These are phyloP conservation scores for Psilocybe cyanescens DNA, from an alignment of 768 basidiomycete species.

Conservation along the genomic window DNA sequence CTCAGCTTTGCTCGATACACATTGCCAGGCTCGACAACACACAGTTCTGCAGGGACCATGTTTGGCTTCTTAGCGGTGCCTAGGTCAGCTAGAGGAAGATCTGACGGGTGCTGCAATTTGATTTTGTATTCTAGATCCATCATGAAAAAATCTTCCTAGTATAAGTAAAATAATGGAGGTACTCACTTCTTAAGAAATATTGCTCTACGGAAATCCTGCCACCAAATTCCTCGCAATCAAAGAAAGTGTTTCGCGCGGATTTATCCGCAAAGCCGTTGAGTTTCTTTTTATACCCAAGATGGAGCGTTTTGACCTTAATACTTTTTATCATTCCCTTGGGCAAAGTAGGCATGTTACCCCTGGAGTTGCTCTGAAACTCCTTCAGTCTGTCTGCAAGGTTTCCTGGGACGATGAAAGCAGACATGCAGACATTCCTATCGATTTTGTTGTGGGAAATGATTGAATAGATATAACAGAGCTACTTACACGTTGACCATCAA, in stretches of 20 bases:
- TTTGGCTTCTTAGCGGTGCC: slow-evolving; percentile 33
- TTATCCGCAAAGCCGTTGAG: slow-evolving; percentile 23
- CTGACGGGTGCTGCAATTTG: slow-evolving; percentile 43
- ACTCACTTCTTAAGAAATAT: slow-evolving; percentile 66
- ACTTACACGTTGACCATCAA: slow-evolving; percentile 59
- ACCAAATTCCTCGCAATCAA: slow-evolving; percentile 37
- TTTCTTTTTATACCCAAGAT: slow-evolving; percentile 61
- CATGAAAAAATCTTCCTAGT: not conserved
- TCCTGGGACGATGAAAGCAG: slow-evolving; percentile 59
- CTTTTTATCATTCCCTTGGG: slow-evolving; percentile 52
- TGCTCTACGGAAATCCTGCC: slow-evolving; percentile 60
- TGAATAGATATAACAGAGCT: not conserved
- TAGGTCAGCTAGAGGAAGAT: slow-evolving; percentile 59
- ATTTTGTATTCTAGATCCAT: slow-evolving; percentile 56
- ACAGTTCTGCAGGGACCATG: slow-evolving; percentile 72
- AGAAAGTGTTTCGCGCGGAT: slow-evolving; percentile 26
- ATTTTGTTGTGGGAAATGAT: not conserved
- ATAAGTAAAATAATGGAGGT: not conserved
- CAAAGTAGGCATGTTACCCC: slow-evolving; percentile 47
- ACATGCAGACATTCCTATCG: slow-evolving; percentile 55
- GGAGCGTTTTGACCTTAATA: slow-evolving; percentile 59
- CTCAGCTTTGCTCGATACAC: slow-evolving; percentile 63
- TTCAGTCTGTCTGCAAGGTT: slow-evolving; percentile 64
- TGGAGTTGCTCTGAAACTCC: slow-evolving; percentile 46
- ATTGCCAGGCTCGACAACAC: slow-evolving; percentile 62